Conservation (phyloP, 441 rosid genomes). For the Eutrema salsugineum region DNA sequence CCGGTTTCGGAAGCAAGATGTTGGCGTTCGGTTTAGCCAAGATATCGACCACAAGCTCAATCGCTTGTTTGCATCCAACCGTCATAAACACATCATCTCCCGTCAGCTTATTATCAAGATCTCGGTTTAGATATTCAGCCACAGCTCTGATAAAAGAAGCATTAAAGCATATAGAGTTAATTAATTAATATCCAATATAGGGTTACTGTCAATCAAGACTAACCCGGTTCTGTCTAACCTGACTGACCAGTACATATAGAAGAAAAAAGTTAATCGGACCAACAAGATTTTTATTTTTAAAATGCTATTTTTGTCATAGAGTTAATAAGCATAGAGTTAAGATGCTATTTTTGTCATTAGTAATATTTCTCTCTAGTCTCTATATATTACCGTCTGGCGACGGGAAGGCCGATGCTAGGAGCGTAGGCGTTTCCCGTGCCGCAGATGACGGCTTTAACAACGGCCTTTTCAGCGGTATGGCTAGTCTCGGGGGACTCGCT, state of each 20-base stretch:
- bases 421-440: constrained; percentile 41
- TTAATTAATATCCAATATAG: background rate
- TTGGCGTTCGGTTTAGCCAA: constrained; percentile 44
- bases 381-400: constrained; percentile 35
- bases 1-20: constrained; percentile 48
- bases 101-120: constrained; percentile 38
- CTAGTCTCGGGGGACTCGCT: constrained; percentile 32
- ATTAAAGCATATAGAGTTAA: background rate
- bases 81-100: constrained; percentile 51
- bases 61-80: constrained; percentile 46
- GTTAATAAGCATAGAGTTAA: too few relatives aligned
- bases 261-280: too few relatives aligned
- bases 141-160: constrained; percentile 29
- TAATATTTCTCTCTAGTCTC: background rate
- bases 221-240: background rate
- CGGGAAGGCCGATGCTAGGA: constrained; percentile 35
- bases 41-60: constrained; percentile 33
- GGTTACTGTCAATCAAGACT: background rate
- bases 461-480: constrained; percentile 37
- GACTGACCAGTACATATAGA: too few relatives aligned
- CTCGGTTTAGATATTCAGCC: constrained; percentile 34
- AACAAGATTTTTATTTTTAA: too few relatives aligned
- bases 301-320: too few relatives aligned
- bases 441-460: constrained; percentile 37
- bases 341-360: background rate